Evolutionary conservation across 306 rosid genomes (phyloP).

Genomic region (Vicia sativa): DNA sequence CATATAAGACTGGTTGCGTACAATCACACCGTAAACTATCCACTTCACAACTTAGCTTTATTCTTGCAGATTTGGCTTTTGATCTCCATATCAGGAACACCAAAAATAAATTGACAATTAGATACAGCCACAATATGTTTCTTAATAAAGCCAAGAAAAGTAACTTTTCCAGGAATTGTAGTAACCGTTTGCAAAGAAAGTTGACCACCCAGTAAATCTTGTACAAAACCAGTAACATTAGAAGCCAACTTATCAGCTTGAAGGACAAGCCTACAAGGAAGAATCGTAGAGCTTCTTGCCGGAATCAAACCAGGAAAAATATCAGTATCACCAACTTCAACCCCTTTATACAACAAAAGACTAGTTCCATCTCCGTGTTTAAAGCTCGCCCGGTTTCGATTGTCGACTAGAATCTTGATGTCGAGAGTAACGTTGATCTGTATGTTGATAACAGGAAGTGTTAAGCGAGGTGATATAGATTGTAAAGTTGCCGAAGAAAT

Average conservation of each 20-base stretch:
- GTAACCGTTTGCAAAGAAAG: constrained; percentile 43
- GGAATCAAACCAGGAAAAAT: constrained; percentile 54
- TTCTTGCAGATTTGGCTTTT: constrained; percentile 54
- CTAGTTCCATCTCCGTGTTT: constrained; percentile 56
- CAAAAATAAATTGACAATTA: constrained; percentile 48
- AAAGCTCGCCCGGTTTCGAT: constrained; percentile 60
- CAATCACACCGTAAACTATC: not conserved
- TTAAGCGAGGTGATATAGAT: constrained; percentile 53
- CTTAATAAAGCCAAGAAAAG: constrained; percentile 59
- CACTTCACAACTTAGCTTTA: constrained; percentile 53
- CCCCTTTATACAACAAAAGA: constrained; percentile 42
- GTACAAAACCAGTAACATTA: constrained; percentile 35
- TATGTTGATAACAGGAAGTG: constrained; percentile 50
- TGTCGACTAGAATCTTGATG: constrained; percentile 48
- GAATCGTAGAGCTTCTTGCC: constrained; percentile 44
- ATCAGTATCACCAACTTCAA: constrained; percentile 58
- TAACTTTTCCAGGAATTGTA: constrained; percentile 55
- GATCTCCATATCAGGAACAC: constrained; percentile 47
- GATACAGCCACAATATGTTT: constrained; percentile 58
- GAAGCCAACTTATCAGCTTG: constrained; percentile 50
- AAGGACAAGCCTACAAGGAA: constrained; percentile 50
- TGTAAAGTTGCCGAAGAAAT: constrained; percentile 51
- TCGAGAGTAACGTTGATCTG: constrained; percentile 59
- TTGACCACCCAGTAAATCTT: constrained; percentile 51
- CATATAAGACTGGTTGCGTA: not conserved